Evolutionary conservation across 1,284 basidiomycete species (phyloP).

Genomic region (Malassezia psittaci): DNA sequence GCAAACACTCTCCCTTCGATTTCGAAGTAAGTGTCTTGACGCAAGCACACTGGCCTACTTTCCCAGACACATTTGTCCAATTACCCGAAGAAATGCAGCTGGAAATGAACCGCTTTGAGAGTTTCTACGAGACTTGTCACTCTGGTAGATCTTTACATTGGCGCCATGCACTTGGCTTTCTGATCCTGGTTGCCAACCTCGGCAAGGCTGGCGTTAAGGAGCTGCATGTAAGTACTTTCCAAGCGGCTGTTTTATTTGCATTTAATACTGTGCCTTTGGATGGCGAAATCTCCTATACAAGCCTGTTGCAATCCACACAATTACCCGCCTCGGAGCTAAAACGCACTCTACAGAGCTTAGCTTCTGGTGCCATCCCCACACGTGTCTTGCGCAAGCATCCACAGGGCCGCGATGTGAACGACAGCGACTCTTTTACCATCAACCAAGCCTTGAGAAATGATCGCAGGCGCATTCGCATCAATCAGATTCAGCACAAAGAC

Average conservation of each 20-base stretch:
- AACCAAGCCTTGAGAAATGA: constrained; percentile 76
- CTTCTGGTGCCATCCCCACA: constrained; percentile 66
- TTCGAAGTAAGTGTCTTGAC: constrained; percentile 54
- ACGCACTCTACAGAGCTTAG: constrained; percentile 78
- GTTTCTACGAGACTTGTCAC: constrained; percentile 39
- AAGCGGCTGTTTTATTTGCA: constrained; percentile 74
- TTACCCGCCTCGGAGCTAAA: constrained; percentile 59
- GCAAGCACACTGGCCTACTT: constrained; percentile 55
- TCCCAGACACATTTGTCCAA: constrained; percentile 26
- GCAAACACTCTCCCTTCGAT: constrained; percentile 37
- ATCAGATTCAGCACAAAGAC: constrained; percentile 87
- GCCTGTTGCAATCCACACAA: constrained; percentile 62
- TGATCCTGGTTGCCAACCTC: constrained; percentile 30
- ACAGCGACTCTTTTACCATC: constrained; percentile 67
- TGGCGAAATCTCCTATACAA: constrained; percentile 57
- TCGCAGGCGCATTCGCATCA: constrained; percentile 74
- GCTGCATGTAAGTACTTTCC: constrained; percentile 78
- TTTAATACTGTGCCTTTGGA: constrained; percentile 58
- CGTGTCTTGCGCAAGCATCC: constrained; percentile 76
- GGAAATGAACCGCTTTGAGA: constrained; percentile 24
- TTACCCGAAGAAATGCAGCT: constrained; percentile 17
- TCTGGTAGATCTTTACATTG: constrained; percentile 40
- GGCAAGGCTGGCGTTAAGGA: constrained; percentile 64
- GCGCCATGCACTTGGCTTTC: constrained; percentile 42
- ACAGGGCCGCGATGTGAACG: constrained; percentile 65